These are phyloP conservation scores for Adenanthera pavonina DNA, from an alignment of 306 rosid species.

Conservation along the genomic window DNA sequence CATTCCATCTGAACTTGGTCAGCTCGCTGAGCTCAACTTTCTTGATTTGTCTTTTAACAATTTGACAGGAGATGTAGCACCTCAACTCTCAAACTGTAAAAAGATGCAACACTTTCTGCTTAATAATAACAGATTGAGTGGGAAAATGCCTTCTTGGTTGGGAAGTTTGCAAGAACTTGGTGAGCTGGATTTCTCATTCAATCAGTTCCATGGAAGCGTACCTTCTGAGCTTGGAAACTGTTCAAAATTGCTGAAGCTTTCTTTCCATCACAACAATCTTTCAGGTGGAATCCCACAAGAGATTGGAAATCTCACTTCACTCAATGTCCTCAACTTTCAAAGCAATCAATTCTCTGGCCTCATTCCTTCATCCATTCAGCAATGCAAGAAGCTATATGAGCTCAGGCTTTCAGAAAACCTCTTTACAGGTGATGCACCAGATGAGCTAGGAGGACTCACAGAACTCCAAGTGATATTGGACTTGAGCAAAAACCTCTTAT, in stretches of 20 bases:
- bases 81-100: constrained; percentile 62
- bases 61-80: constrained; percentile 60
- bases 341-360: constrained; percentile 71
- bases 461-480: constrained; percentile 88
- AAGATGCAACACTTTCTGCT: constrained; percentile 77
- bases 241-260: constrained; percentile 76
- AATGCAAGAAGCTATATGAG: constrained; percentile 75
- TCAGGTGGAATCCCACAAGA: constrained; percentile 77
- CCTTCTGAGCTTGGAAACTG: constrained; percentile 81
- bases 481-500: constrained; percentile 67
- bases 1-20: constrained; percentile 66
- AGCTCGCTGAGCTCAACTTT: constrained; percentile 71
- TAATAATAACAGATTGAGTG: constrained; percentile 63
- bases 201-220: constrained; percentile 64
- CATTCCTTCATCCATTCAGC: constrained; percentile 71
- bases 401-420: constrained; percentile 81
- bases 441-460: constrained; percentile 66
- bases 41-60: constrained; percentile 85
- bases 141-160: constrained; percentile 69
- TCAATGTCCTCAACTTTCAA: constrained; percentile 79
- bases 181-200: constrained; percentile 85
- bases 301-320: constrained; percentile 83
- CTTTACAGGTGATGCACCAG: constrained; percentile 68
- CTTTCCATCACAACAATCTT: constrained; percentile 76
- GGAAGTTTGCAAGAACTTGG: constrained; percentile 75